Base-by-base conservation (phyloP, 2,329 filamentous ascomycete genomes). In the Akanthomyces dipterigenus region DNA sequence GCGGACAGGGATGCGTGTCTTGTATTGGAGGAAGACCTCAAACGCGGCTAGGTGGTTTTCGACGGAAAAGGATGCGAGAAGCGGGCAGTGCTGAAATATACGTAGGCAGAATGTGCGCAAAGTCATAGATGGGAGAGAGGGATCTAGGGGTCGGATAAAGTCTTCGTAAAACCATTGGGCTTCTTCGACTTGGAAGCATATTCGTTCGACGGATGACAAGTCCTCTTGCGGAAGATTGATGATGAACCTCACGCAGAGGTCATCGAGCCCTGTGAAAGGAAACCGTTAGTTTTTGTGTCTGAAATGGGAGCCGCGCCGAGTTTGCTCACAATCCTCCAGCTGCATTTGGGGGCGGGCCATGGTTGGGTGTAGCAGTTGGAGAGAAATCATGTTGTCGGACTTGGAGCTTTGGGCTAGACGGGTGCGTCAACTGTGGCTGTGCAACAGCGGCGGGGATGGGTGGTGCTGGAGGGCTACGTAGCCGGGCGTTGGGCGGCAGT, bases 101-200 rank as follows among this genome's bases (percentile, higher is more conserved):
- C 88, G 86, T 63, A 96, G 81, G 69, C 90, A 93, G 76, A 99
- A 99, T 56, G 82, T 87, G 67, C 90, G 88, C 38, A 99, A 82
- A 50, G 87, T 86, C 81, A 98, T 88, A 60, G 89, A 92, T 5
- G 95, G 95, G 12, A 99, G 82, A 43, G 83, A 83, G 57, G 92
- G 88, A 75, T 97, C 90, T 65, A 95, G 81, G 43, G 93, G 93
- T 53, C 95, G 90, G 73, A 99, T 91, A 73, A 99, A 99, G 76
- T 99, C 95, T 80, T 99, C 95, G 84, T 99, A 99, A 77, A 96
- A 99, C 95, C 95, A 99, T 86, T 99, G 96, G 69, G 95, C 95
- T 77, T 99, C 96, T 76, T 99, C 95, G 68, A 99, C 90, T 77
- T 98, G 93, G 75, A 99, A 99, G 77, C 93, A 98, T 76, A 99